These are phyloP conservation scores for Schizophyllum amplum DNA, from an alignment of 1,284 basidiomycete species.

Conservation along the genomic window DNA sequence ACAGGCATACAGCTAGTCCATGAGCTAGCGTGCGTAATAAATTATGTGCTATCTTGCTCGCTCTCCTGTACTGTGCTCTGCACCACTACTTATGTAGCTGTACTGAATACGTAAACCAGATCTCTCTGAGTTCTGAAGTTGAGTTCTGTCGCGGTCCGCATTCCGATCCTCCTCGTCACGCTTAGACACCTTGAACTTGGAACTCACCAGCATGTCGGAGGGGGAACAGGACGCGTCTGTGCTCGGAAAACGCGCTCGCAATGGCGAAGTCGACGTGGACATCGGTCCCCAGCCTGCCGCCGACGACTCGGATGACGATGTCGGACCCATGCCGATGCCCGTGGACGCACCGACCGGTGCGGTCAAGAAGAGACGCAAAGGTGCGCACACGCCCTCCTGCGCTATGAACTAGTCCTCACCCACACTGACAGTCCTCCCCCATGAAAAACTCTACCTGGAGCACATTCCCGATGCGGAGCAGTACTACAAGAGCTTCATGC, in stretches of 20 bases:
- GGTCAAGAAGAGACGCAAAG: constrained; percentile 66
- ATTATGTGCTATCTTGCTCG: no score
- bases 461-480: constrained; percentile 89
- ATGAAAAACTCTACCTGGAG: constrained; percentile 76
- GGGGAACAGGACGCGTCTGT: constrained; percentile 31
- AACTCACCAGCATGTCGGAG: constrained; percentile 36
- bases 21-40: no score
- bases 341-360: constrained; percentile 29
- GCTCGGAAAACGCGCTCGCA: constrained; percentile 58
- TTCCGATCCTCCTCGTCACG: no score
- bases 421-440: constrained; percentile 31
- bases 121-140: no score
- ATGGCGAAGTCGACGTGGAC: constrained; percentile 24
- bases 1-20: no score
- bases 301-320: constrained; percentile 62
- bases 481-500: constrained; percentile 98
- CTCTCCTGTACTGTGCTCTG: no score
- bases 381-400: constrained; percentile 26
- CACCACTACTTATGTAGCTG: no score
- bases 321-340: constrained; percentile 72
- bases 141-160: no score
- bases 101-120: no score
- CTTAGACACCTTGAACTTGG: no score
- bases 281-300: constrained; percentile 14
- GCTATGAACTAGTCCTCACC: constrained; percentile 24